A percentile compares a stretch with the other conserved stretches of the same genome.
Evolutionary conservation across 2,329 filamentous ascomycete genomes (phyloP).

Genomic region (Aspergillus candidus): DNA sequence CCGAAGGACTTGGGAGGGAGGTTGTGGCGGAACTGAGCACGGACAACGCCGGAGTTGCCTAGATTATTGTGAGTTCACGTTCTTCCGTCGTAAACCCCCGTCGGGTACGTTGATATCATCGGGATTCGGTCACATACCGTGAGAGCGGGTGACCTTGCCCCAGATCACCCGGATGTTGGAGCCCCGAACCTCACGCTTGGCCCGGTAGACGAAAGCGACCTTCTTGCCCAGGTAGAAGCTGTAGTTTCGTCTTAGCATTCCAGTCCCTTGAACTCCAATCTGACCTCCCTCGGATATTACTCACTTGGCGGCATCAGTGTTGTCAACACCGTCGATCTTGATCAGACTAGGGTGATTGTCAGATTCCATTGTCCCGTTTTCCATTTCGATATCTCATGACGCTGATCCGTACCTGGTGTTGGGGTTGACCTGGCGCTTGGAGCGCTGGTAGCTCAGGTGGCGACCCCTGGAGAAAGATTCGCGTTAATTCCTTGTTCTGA

Average conservation of each 20-base stretch:
- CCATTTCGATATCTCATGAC: constrained; percentile 5
- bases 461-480: constrained; percentile 64
- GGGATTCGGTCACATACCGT: constrained; percentile 58
- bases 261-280: background rate
- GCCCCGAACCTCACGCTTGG: constrained; percentile 87
- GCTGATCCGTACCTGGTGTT: constrained; percentile 55
- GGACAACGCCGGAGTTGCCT: constrained; percentile 98
- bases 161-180: constrained; percentile 99
- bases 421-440: constrained; percentile 85
- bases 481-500: constrained; percentile 29
- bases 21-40: constrained; percentile 94
- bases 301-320: constrained; percentile 80
- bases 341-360: constrained; percentile 58
- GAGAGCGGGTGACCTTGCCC: constrained; percentile 94
- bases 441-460: constrained; percentile 96
- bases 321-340: constrained; percentile 97
- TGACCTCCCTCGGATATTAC: constrained; percentile 9
- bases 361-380: constrained; percentile 16
- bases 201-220: constrained; percentile 97
- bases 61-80: constrained; percentile 9
- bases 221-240: constrained; percentile 98
- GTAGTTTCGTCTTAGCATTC: constrained; percentile 19
- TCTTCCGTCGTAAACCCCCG: background rate
- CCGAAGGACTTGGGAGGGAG: constrained; percentile 96
- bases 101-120: background rate